Evolutionary conservation across 2,329 filamentous ascomycete genomes (phyloP).

Genomic region (Alternaria infectoria): DNA sequence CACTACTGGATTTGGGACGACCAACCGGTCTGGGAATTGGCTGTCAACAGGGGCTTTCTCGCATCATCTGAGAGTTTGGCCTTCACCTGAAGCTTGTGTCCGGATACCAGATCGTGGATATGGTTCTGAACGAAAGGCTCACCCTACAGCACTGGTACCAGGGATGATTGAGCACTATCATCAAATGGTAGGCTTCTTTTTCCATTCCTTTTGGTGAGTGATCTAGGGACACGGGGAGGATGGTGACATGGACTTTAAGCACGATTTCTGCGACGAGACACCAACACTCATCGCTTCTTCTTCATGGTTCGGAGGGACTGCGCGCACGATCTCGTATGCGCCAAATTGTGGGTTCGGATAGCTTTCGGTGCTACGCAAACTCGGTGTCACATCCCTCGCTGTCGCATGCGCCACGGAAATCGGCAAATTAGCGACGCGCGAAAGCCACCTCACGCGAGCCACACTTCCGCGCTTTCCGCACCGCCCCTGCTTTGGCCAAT

Average conservation of each 20-base stretch:
- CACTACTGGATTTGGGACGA: not conserved
- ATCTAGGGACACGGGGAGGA: not conserved
- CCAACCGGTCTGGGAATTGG: not conserved
- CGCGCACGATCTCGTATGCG: not conserved
- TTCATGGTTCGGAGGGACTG: not conserved
- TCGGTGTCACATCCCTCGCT: not conserved
- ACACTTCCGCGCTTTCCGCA: constrained; percentile 21
- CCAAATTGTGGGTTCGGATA: not conserved
- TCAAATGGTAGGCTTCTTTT: not conserved
- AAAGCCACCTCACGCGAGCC: constrained; percentile 15
- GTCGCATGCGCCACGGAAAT: constrained; percentile 17
- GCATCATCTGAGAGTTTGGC: not conserved
- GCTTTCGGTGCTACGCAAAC: not conserved
- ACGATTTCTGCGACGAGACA: not conserved
- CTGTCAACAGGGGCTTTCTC: not conserved
- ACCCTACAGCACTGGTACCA: not conserved
- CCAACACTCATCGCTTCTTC: not conserved
- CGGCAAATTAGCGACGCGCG: constrained; percentile 14
- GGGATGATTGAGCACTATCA: not conserved
- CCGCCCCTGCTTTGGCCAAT: constrained; percentile 12
- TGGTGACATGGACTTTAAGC: not conserved
- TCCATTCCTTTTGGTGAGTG: not conserved
- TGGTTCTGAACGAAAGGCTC: not conserved
- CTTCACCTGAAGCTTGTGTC: not conserved
- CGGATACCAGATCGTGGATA: not conserved